phyloP scores from a whole-genome alignment of 257 asterid genomes.

The Lithospermum erythrorhizon region DNA sequence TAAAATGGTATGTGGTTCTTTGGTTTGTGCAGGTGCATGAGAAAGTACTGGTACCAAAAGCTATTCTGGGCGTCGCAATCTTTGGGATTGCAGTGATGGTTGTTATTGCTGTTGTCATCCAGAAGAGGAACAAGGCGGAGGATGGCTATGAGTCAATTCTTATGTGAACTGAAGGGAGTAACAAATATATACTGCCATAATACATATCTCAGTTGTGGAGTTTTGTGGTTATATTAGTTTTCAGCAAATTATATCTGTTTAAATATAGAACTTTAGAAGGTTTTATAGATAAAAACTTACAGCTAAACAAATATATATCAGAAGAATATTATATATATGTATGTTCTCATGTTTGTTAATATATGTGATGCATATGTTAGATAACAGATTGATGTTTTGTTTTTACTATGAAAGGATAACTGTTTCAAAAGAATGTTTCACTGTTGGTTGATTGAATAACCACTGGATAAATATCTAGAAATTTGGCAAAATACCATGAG shows the following conservation, averaged over 20 bases:
- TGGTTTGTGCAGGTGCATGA: conserved; percentile 25
- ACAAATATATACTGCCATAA: neutral
- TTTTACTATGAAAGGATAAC: no score
- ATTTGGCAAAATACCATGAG: no score
- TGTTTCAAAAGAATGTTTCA: no score
- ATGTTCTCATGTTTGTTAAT: no score
- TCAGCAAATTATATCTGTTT: neutral
- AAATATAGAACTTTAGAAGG: neutral
- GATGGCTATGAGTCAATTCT: conserved; percentile 33
- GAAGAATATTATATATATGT: no score
- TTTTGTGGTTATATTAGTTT: neutral
- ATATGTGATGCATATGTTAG: no score
- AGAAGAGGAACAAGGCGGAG: conserved; percentile 14
- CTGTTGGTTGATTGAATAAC: no score
- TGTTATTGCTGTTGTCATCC: conserved; percentile 14
- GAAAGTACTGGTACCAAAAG: conserved; percentile 5
- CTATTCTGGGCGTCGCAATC: conserved; percentile 23
- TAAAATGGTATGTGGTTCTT: neutral
- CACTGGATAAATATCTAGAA: no score
- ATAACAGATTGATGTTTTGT: no score
- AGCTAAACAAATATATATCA: no score
- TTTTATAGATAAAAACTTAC: no score
- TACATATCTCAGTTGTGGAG: neutral
- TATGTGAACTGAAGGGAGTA: neutral
- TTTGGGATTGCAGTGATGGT: conserved; percentile 21